Evolutionary conservation across 441 rosid genomes (phyloP).

Genomic region (Mallotus repandus): DNA sequence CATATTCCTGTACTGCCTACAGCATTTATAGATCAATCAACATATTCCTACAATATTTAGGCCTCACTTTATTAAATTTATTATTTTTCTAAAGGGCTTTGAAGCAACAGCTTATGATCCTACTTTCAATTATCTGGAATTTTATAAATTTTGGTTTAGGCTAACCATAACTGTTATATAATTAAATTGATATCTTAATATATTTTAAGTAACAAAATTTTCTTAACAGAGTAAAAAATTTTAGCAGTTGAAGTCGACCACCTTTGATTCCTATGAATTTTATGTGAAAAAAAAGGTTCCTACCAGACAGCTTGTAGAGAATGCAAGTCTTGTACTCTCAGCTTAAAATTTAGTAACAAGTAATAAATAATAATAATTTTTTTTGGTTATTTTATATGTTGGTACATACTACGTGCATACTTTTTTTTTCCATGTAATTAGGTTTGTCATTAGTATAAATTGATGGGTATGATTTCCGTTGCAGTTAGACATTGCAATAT

Average conservation of each 20-base stretch:
- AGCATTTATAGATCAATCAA: constrained; percentile 3
- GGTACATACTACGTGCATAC: too few relatives aligned
- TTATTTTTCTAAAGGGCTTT: not conserved
- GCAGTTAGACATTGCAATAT: not conserved
- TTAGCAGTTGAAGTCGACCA: not conserved
- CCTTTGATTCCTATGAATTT: not conserved
- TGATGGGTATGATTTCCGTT: constrained; percentile 51
- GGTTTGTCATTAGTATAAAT: too few relatives aligned
- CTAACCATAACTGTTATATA: not conserved
- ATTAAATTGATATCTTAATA: not conserved
- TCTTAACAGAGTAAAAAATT: not conserved
- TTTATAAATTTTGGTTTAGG: too few relatives aligned
- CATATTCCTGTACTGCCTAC: constrained; percentile 24
- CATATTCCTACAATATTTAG: not conserved
- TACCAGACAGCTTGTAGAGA: not conserved
- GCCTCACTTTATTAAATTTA: not conserved
- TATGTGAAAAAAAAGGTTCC: not conserved
- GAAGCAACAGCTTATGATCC: not conserved
- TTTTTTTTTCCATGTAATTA: too few relatives aligned
- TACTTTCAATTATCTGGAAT: not conserved
- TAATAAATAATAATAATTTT: too few relatives aligned
- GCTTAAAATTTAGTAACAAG: too few relatives aligned
- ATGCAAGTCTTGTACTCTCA: not conserved
- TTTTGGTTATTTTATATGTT: too few relatives aligned
- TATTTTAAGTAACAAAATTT: not conserved